phyloP scores from a whole-genome alignment of 2,329 filamentous ascomycete species.

The Colletotrichum lini region DNA sequence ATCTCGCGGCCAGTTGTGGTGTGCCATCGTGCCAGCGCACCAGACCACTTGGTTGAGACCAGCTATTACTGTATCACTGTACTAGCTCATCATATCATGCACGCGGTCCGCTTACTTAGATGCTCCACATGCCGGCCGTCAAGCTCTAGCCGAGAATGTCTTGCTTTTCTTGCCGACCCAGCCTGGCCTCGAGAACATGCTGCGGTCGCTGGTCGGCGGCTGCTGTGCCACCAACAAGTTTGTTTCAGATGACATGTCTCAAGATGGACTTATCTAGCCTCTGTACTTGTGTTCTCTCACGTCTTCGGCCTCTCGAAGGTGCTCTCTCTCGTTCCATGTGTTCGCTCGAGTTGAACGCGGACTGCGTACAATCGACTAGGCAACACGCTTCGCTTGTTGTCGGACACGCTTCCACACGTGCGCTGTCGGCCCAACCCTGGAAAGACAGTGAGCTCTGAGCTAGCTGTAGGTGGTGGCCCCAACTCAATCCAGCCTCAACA shows the following conservation, averaged over 20 bases:
- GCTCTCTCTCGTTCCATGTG: not conserved
- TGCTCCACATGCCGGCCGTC: slow-evolving; percentile 1
- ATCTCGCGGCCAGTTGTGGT: not conserved
- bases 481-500: not conserved
- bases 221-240: not conserved
- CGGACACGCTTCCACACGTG: not conserved
- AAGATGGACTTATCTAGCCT: not conserved
- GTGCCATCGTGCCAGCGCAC: not conserved
- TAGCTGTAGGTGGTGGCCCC: not conserved
- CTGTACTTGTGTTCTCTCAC: not conserved
- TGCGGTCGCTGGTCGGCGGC: not conserved
- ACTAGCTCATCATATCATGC: not conserved
- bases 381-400: not conserved
- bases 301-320: not conserved
- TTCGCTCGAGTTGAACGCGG: not conserved
- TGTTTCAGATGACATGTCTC: slow-evolving; percentile 17
- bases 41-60: not conserved
- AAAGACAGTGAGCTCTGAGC: not conserved
- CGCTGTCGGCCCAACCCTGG: not conserved
- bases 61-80: not conserved
- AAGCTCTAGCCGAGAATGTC: slow-evolving; percentile 11
- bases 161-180: slow-evolving; percentile 11
- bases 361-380: not conserved
- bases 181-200: not conserved
- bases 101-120: not conserved